Conservation (phyloP, 2,329 filamentous ascomycete genomes). For the Pseudogymnoascus sp. region DNA sequence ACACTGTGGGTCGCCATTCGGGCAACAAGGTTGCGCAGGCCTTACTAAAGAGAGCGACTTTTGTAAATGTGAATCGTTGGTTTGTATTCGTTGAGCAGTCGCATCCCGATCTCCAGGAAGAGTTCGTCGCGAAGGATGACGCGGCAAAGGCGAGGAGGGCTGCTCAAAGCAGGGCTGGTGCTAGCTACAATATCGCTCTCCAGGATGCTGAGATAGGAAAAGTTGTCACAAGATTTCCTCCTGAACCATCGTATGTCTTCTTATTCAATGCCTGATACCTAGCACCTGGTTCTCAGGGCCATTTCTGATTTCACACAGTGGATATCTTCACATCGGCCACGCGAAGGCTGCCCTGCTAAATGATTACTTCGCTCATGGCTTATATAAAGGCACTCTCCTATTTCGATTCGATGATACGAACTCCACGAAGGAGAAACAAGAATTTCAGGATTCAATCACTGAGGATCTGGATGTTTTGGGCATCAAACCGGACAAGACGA, state of each 20-base stretch:
- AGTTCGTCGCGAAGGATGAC: conserved; percentile 60
- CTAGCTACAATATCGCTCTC: conserved; percentile 80
- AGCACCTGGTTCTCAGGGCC: neutral
- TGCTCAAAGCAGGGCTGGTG: conserved; percentile 64
- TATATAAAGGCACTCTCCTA: conserved; percentile 83
- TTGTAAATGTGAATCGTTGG: conserved; percentile 76
- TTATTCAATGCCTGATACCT: neutral
- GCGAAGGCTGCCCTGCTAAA: conserved; percentile 89
- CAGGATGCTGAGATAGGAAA: conserved; percentile 70
- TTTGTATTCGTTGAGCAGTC: conserved; percentile 75
- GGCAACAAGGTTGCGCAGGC: conserved; percentile 80
- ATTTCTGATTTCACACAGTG: conserved; percentile 29
- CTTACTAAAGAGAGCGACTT: conserved; percentile 67
- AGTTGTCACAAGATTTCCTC: conserved; percentile 85
- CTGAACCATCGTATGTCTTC: conserved; percentile 72
- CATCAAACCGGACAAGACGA: conserved; percentile 76
- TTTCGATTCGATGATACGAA: conserved; percentile 97
- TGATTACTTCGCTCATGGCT: conserved; percentile 93
- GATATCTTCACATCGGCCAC: conserved; percentile 92
- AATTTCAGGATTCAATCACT: conserved; percentile 88
- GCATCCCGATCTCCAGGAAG: conserved; percentile 65
- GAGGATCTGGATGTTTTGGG: conserved; percentile 88
- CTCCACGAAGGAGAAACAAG: conserved; percentile 91
- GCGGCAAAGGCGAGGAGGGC: conserved; percentile 61
- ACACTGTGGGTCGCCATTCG: conserved; percentile 78